Evolutionary conservation across 1,139 yeast species (phyloP).

Genomic region (Lodderomyces parapsilosis): DNA sequence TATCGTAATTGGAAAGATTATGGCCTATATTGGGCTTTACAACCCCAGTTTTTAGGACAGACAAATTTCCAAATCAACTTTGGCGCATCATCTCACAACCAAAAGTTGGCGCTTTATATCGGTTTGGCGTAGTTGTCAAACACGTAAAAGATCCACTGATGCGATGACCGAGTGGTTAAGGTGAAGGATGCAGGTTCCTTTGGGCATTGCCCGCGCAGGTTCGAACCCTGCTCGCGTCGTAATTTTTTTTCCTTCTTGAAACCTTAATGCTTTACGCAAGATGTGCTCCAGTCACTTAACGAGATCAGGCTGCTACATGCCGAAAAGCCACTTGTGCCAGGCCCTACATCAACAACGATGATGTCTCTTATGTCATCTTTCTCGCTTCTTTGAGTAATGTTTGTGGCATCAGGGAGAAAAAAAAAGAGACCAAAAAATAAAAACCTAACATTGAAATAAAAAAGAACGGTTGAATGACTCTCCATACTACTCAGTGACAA

Average conservation of each 20-base stretch:
- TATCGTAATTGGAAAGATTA: no score
- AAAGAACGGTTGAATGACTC: no score
- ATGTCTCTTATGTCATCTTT: no score
- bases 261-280: neutral
- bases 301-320: no score
- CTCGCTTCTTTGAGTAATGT: neutral
- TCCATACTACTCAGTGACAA: neutral
- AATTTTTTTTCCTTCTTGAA: conserved; percentile 18
- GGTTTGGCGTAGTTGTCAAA: conserved; percentile 2
- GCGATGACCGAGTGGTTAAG: conserved; percentile 59
- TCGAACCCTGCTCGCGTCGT: conserved; percentile 57
- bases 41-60: no score
- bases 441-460: no score
- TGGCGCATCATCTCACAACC: neutral
- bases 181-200: conserved; percentile 49
- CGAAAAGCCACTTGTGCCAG: no score
- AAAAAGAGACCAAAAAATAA: no score
- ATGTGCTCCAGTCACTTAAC: no score
- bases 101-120: neutral
- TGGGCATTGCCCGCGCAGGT: conserved; percentile 57
- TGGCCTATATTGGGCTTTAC: no score
- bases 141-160: conserved; percentile 19
- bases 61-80: neutral
- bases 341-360: no score
- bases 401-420: neutral